A percentile compares a stretch with the other conserved stretches of the same genome.
These are phyloP conservation scores for Imleria badia DNA, from an alignment of 768 basidiomycete genomes.

Conservation along the genomic window DNA sequence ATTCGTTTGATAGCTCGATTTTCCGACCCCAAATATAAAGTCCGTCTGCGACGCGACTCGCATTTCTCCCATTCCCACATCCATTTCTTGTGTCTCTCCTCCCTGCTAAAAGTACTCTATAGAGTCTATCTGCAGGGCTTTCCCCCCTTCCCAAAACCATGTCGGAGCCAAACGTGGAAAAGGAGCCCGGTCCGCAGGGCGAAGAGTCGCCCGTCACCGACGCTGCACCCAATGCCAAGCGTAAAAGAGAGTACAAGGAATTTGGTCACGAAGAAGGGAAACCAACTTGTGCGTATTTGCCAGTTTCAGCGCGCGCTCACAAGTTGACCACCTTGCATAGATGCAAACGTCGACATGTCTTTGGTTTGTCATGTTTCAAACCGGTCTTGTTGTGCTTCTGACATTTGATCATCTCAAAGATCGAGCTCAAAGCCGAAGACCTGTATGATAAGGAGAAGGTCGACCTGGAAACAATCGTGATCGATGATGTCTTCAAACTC, in stretches of 20 bases:
- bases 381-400: background rate
- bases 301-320: background rate
- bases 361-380: slow-evolving; percentile 42
- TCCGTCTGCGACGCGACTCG: slow-evolving; percentile 27
- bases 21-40: slow-evolving; percentile 35
- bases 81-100: slow-evolving; percentile 8
- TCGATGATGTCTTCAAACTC: slow-evolving; percentile 95
- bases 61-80: slow-evolving; percentile 35
- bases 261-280: slow-evolving; percentile 72
- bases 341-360: slow-evolving; percentile 87
- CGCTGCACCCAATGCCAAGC: slow-evolving; percentile 37
- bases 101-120: slow-evolving; percentile 18
- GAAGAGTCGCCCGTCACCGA: slow-evolving; percentile 40
- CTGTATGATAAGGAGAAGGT: slow-evolving; percentile 99
- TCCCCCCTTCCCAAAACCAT: slow-evolving; percentile 13
- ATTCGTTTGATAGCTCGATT: slow-evolving; percentile 25
- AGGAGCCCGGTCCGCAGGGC: slow-evolving; percentile 63
- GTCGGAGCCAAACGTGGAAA: slow-evolving; percentile 50
- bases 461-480: slow-evolving; percentile 94
- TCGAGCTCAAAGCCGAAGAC: slow-evolving; percentile 90
- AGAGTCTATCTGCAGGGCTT: slow-evolving; percentile 32
- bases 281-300: slow-evolving; percentile 56
- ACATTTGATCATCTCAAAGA: slow-evolving; percentile 36
- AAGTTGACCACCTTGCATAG: slow-evolving; percentile 36
- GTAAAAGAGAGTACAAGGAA: slow-evolving; percentile 86